Evolutionary conservation across 2,329 filamentous ascomycete genomes (phyloP), one percentile per base, ranked within the genome.

Genomic region (Aureobasidium sp.): DNA sequence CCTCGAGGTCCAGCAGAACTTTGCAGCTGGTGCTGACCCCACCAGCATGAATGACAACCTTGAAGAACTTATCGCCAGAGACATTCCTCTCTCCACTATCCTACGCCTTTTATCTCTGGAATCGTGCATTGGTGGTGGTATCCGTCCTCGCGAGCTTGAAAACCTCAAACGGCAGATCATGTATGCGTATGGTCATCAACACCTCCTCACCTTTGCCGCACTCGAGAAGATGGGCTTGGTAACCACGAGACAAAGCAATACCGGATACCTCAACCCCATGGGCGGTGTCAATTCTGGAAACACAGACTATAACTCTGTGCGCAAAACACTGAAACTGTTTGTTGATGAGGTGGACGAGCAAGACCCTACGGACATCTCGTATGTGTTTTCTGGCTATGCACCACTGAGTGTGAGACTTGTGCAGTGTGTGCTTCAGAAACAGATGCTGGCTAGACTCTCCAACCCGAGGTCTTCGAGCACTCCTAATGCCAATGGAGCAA

Each of bases 311-410:
- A 87, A 86, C 5, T 89, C 90, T 67, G 79, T 97, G 5, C 88
- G 95, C 61, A 96, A 94, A 73, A 87, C 87, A 64, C 83, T 99
- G 15, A 86, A 88, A 34, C 83, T 99, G 17, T 96, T 97, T 71
- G 88, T 97, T 62, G 94, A 99, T 72, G 94, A 97, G 72, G 93
- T 99, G 43, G 92, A 96, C 71, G 94, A 99, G 74, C 87, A 94
- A 63, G 89, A 95, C 51, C 94, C 94, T 2, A 90, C 94, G 69
- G 94, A 99, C 69, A 87, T 97, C 65, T 89, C 92, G n/a, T 99
- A 99, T 70, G 92, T 97, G 12, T 99, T 97, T 76, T 96, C 90
- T 66, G 95, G 94, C 59, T 99, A 97, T 72, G 94, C 95, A 5
- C 95, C 94, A 0, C 82, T 99, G 13, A 96, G 90, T 48, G 84